These are phyloP conservation scores for Saccharomyces eubayanus DNA, from an alignment of 805 yeast genomes.

Conservation along the genomic window DNA sequence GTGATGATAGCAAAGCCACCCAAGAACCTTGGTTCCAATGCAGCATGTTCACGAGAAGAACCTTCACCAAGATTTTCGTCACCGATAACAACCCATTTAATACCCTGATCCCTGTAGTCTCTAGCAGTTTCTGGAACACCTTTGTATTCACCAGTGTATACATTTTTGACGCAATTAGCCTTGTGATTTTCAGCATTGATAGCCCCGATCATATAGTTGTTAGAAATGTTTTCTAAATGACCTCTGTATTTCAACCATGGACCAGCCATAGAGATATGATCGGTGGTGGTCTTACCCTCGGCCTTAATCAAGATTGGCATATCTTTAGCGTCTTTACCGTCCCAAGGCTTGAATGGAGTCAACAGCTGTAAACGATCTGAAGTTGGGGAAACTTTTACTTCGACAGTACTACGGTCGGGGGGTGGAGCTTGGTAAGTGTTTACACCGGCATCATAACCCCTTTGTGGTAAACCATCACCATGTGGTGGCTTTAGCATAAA, in stretches of 20 bases:
- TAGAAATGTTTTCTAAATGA: slow-evolving; percentile 95
- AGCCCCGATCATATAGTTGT: slow-evolving; percentile 99
- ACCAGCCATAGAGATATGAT: slow-evolving; percentile 99
- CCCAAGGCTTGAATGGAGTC: slow-evolving; percentile 92
- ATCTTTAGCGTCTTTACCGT: slow-evolving; percentile 83
- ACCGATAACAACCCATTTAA: slow-evolving; percentile 95
- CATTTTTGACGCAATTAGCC: slow-evolving; percentile 86
- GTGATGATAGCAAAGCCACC: slow-evolving; percentile 98
- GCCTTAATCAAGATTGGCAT: slow-evolving; percentile 95
- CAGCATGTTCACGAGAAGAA: slow-evolving; percentile 99
- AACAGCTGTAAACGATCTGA: slow-evolving; percentile 94
- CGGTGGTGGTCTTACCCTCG: slow-evolving; percentile 96
- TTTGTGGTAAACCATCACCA: slow-evolving; percentile 83
- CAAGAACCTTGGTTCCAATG: slow-evolving; percentile 97
- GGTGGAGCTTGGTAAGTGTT: slow-evolving; percentile 98
- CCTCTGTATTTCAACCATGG: slow-evolving; percentile 99
- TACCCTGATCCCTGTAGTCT: slow-evolving; percentile 87
- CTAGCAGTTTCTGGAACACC: slow-evolving; percentile 97
- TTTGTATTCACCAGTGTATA: slow-evolving; percentile 80
- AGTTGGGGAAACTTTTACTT: slow-evolving; percentile 73
- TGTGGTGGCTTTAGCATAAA: slow-evolving; percentile 80
- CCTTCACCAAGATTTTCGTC: slow-evolving; percentile 99
- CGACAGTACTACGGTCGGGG: slow-evolving; percentile 63
- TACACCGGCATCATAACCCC: slow-evolving; percentile 88
- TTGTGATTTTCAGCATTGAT: slow-evolving; percentile 92